A percentile compares a stretch with the other conserved stretches of the same genome.
Conservation (phyloP, 345 rosid species). For the Sisymbrium irio region DNA sequence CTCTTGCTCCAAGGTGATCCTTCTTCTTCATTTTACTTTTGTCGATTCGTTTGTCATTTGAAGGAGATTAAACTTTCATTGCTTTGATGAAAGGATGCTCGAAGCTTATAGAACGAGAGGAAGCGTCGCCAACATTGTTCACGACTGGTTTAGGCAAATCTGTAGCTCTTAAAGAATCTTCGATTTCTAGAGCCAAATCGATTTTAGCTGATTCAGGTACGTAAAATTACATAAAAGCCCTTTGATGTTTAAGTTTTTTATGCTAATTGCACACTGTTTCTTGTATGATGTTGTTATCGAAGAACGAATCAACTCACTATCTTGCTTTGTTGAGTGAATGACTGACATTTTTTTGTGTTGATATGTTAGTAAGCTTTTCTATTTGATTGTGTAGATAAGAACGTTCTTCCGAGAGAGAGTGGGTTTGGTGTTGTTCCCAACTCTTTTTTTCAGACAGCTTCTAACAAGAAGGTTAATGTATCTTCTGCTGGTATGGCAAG, state of each 20-base stretch:
- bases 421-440: constrained; percentile 30
- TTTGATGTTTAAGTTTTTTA: not conserved
- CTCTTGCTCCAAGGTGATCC: constrained; percentile 60
- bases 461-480: constrained; percentile 62
- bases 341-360: too few relatives aligned
- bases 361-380: constrained; percentile 5
- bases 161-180: constrained; percentile 24
- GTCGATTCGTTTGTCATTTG: not conserved
- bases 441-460: constrained; percentile 68
- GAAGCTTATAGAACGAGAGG: constrained; percentile 17
- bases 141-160: constrained; percentile 32
- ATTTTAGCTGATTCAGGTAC: constrained; percentile 19
- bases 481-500: constrained; percentile 66
- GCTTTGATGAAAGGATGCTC: constrained; percentile 32
- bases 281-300: too few relatives aligned
- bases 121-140: constrained; percentile 15
- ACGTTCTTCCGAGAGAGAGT: constrained; percentile 16
- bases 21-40: not conserved
- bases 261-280: too few relatives aligned
- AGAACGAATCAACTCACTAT: too few relatives aligned
- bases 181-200: constrained; percentile 29
- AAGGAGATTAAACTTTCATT: not conserved
- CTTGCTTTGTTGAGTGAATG: too few relatives aligned
- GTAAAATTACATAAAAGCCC: not conserved
- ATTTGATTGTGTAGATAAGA: constrained; percentile 38